Base-by-base conservation (phyloP, 257 asterid species). In the Buddleja alternifolia region DNA sequence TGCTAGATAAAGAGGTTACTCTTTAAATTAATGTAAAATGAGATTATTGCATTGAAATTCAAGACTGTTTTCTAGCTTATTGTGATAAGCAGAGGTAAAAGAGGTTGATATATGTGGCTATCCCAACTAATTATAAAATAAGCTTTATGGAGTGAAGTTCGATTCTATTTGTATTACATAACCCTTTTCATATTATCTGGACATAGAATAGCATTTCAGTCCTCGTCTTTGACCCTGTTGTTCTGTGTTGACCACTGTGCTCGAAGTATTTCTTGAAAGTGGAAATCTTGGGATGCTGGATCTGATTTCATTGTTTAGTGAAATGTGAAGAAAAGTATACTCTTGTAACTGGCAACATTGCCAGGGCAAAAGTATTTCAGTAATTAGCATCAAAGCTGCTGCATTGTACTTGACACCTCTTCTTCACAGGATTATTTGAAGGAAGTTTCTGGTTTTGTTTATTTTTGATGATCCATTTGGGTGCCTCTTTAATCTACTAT, bases 371-470 rank as follows among this genome's bases (percentile, higher is more conserved):
- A 72, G 69, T 72, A 57, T 66, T 75, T 72, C 73, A 81, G 81
- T 80, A 75, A 80, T 78, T 82, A 81, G 78, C 81, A 73, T 69
- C 72, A 60, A 74, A 85, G 70, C 80, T 88, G 84, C 84, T 53
- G 78, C 76, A 68, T 70, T 83, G 80, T 84, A 66, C 82, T 87
- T 84, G 87, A 80, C 75, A 66, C 71, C n/a, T 86, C 88, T 85
- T 86, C 84, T 88, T 82, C 86, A 88, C 95, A 86, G 93, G 96
- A 73, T 83, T 79, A 83, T 79, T 75, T 86, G 92, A 88, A 83
- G 96, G 94, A 84, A 80, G 90, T 87, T 82, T 83, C 92, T 86
- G 90, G 92, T 89, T 79, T 82, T 84, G 86, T 88, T 84, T 83
- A 72, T 75, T 75, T n/a, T 85, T 90, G 84, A 80, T 85, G 95